phyloP scores from a whole-genome alignment of 176 grass and related monocot species.

The Musa itinerans region DNA sequence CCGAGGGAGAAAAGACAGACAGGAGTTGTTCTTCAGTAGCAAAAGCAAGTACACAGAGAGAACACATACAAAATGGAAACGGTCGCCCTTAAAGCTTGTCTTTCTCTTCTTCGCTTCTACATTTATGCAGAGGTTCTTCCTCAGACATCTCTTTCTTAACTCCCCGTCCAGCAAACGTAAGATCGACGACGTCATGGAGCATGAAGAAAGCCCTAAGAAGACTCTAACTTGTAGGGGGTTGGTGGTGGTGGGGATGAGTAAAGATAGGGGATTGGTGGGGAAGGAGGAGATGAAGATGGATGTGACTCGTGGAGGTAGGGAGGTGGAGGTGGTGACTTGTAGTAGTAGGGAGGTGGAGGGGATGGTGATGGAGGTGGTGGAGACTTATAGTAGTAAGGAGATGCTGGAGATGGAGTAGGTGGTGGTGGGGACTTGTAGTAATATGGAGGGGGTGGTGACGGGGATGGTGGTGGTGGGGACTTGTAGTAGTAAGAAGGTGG shows the following conservation, averaged over 20 bases:
- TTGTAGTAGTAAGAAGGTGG: slow-evolving; percentile 9
- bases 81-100: no score
- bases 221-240: neutral
- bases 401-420: slow-evolving; percentile 11
- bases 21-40: no score
- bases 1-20: no score
- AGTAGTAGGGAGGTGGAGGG: slow-evolving; percentile 15
- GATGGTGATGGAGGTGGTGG: slow-evolving; percentile 20
- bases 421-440: slow-evolving; percentile 10
- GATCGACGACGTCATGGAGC: neutral
- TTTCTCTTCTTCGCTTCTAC: no score
- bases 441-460: slow-evolving; percentile 8
- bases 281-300: slow-evolving; percentile 20
- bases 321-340: slow-evolving; percentile 3
- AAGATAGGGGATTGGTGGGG: slow-evolving; percentile 7
- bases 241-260: neutral
- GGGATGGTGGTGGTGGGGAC: slow-evolving; percentile 20
- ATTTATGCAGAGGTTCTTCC: no score
- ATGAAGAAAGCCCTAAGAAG: neutral
- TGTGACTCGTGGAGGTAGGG: slow-evolving; percentile 27
- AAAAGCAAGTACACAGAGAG: no score
- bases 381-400: slow-evolving; percentile 26
- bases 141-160: no score
- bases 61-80: no score
- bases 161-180: no score